Percentiles rank a stretch among this genome's conserved stretches.
Conservation (phyloP, 2,329 filamentous ascomycete species). For the Torrubiellomyces zombiae region DNA sequence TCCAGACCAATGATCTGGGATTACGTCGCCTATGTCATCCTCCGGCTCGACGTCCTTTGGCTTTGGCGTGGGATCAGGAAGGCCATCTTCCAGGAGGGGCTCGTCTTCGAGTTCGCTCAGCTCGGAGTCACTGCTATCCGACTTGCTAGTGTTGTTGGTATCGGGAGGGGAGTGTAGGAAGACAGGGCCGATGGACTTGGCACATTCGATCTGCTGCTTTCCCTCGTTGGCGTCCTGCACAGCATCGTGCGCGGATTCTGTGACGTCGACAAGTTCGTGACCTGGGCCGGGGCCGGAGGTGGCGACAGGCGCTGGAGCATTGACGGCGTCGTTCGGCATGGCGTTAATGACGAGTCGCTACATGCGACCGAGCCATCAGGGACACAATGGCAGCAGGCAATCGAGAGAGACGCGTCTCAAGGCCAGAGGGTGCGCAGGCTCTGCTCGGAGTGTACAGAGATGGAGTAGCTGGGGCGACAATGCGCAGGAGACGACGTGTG, state of each 20-base stretch:
- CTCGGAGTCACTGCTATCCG: constrained; percentile 46
- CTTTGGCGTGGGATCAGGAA: constrained; percentile 5
- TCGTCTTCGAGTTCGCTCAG: constrained; percentile 48
- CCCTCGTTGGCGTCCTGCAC: constrained; percentile 11
- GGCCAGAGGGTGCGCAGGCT: no score
- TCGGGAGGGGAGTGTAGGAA: constrained; percentile 48
- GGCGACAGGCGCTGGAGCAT: constrained; percentile 24
- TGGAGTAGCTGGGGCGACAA: no score
- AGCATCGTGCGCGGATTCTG: no score
- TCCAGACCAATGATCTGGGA: constrained; percentile 80
- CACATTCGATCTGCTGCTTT: constrained; percentile 15
- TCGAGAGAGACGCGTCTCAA: no score
- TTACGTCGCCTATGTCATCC: constrained; percentile 59
- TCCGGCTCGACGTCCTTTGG: constrained; percentile 17
- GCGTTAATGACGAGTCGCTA: constrained; percentile 19
- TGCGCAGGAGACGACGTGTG: no score
- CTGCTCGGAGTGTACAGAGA: no score
- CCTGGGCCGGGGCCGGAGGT: constrained; percentile 10
- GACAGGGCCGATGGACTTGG: constrained; percentile 19
- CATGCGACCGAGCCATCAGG: constrained; percentile 19
- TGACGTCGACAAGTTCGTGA: no score
- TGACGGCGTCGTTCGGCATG: constrained; percentile 41
- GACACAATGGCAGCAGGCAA: no score
- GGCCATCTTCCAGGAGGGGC: constrained; percentile 21
- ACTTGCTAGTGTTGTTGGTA: constrained; percentile 42